A percentile compares a stretch with the other conserved stretches of the same genome.
Evolutionary conservation across 192 early-diverging fungal species (phyloP).

Genomic region (Rhizophagus prolifer): DNA sequence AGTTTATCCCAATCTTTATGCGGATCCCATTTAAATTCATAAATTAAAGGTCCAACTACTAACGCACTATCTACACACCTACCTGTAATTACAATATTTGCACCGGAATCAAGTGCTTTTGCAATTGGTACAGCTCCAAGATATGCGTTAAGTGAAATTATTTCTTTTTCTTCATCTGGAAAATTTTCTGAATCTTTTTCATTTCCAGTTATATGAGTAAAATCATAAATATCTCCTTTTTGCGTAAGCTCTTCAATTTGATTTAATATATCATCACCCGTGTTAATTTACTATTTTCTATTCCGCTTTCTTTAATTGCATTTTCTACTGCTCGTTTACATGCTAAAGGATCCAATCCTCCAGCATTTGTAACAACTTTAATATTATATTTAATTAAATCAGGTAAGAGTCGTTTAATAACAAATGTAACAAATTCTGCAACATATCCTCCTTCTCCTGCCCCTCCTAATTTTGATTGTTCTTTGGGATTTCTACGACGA

Average conservation of each 20-base stretch:
- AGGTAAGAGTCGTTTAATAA: conserved; percentile 46
- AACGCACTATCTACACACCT: conserved; percentile 68
- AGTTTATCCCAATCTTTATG: conserved; percentile 54
- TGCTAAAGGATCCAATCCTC: conserved; percentile 60
- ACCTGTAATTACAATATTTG: conserved; percentile 66
- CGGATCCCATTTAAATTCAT: conserved; percentile 59
- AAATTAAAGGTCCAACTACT: conserved; percentile 60
- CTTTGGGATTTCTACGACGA: conserved; percentile 34
- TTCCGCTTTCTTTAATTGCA: conserved; percentile 42
- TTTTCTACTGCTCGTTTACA: conserved; percentile 64
- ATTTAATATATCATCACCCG: conserved; percentile 60
- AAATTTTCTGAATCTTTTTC: conserved; percentile 48
- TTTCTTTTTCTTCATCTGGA: conserved; percentile 49
- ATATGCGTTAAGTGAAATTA: conserved; percentile 66
- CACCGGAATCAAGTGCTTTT: conserved; percentile 52
- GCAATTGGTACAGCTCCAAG: conserved; percentile 58
- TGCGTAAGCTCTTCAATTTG: conserved; percentile 30
- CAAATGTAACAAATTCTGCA: conserved; percentile 60
- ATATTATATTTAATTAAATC: conserved; percentile 54
- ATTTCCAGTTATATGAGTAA: conserved; percentile 42
- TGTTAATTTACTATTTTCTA: conserved; percentile 36
- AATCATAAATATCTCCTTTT: conserved; percentile 36
- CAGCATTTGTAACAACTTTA: conserved; percentile 67
- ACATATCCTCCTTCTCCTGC: conserved; percentile 54
- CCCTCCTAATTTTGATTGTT: conserved; percentile 42